These are phyloP conservation scores for Taiozyma onychis DNA, from an alignment of 1,139 yeast genomes.

Conservation along the genomic window DNA sequence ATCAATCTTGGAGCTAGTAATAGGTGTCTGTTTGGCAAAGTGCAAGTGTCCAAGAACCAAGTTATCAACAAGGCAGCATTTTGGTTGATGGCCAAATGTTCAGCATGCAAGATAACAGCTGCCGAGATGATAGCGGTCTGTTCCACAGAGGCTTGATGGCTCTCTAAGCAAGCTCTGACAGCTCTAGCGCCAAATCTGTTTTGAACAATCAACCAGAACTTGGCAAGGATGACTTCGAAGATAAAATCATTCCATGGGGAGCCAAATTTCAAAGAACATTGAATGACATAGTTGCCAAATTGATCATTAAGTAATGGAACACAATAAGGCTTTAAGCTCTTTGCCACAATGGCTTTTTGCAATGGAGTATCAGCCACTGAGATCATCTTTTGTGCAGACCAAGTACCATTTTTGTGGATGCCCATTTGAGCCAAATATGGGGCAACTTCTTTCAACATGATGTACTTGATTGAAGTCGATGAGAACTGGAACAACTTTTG, in stretches of 20 bases:
- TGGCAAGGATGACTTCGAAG: constrained; percentile 74
- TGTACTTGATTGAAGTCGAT: constrained; percentile 65
- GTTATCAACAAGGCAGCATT: constrained; percentile 89
- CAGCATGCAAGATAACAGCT: constrained; percentile 72
- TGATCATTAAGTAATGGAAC: constrained; percentile 89
- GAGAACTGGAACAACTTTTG: constrained; percentile 80
- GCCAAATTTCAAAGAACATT: constrained; percentile 88
- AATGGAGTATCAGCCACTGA: constrained; percentile 63
- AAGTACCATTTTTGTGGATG: constrained; percentile 95
- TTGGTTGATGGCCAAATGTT: constrained; percentile 73
- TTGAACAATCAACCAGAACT: constrained; percentile 76
- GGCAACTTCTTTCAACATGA: constrained; percentile 74
- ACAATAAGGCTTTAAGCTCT: constrained; percentile 73
- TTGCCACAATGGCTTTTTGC: constrained; percentile 65
- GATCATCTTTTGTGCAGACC: constrained; percentile 98
- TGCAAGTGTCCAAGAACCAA: constrained; percentile 91
- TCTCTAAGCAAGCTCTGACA: constrained; percentile 86
- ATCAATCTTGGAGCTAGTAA: constrained; percentile 53
- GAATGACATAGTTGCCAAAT: constrained; percentile 94
- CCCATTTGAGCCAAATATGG: constrained; percentile 89
- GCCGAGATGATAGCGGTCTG: constrained; percentile 76
- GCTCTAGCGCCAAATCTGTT: constrained; percentile 96
- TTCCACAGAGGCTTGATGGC: constrained; percentile 55
- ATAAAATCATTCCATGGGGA: constrained; percentile 86
- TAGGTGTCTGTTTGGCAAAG: constrained; percentile 50